Conservation (phyloP, 495 filamentous ascomycete species). For the Podospora pseudocomata region DNA sequence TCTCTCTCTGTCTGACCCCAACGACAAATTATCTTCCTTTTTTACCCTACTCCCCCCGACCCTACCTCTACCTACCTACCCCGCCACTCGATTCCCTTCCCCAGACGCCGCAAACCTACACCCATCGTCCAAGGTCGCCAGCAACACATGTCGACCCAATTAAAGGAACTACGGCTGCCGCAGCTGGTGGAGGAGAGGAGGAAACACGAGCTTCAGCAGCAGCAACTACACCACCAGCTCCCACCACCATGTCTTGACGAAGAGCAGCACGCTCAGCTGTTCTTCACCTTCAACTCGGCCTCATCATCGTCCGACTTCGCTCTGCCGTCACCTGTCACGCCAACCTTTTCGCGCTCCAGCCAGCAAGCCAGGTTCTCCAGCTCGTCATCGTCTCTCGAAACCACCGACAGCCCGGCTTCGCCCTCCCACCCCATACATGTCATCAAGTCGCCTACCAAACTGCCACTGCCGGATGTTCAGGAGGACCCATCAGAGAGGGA, state of each 20-base stretch:
- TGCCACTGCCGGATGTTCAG: slow-evolving; percentile 51
- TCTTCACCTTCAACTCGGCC: slow-evolving; percentile 45
- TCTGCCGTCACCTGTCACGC: slow-evolving; percentile 59
- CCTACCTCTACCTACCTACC: slow-evolving; percentile 8
- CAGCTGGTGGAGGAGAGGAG: slow-evolving; percentile 51
- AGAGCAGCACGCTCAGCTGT: slow-evolving; percentile 33
- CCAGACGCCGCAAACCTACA: slow-evolving; percentile 2
- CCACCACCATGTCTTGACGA: slow-evolving; percentile 2
- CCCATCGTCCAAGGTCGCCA: no score
- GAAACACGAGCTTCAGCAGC: slow-evolving; percentile 31
- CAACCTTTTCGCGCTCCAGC: slow-evolving; percentile 54
- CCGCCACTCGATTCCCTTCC: not conserved
- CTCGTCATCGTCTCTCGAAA: slow-evolving; percentile 50
- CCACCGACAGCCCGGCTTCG: slow-evolving; percentile 44
- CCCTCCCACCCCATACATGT: slow-evolving; percentile 40
- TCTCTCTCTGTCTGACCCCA: slow-evolving; percentile 6
- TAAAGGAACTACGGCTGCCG: slow-evolving; percentile 50
- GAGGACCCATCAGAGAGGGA: slow-evolving; percentile 53
- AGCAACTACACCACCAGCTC: slow-evolving; percentile 35
- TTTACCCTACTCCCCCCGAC: slow-evolving; percentile 1
- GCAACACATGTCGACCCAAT: slow-evolving; percentile 46
- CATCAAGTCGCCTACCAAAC: slow-evolving; percentile 41
- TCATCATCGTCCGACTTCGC: slow-evolving; percentile 56
- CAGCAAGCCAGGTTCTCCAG: slow-evolving; percentile 55
- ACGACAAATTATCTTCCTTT: slow-evolving; percentile 19